Conservation (phyloP, 257 asterid genomes). For the Osmanthus fragrans region DNA sequence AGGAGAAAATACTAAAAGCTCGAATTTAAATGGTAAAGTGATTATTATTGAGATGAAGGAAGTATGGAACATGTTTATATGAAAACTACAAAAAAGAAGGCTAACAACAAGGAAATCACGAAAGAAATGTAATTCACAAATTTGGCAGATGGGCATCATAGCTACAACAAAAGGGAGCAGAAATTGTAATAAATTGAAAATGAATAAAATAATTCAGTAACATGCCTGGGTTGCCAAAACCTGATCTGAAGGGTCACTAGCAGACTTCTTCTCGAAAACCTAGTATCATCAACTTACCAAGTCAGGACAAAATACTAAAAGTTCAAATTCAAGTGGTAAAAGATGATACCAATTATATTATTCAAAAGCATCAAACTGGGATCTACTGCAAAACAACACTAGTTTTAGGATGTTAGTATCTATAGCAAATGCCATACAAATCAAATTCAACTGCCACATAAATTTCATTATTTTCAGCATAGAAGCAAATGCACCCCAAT, state of each 20-base stretch:
- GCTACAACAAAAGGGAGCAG: background rate
- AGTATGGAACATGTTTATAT: background rate
- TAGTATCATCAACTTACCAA: constrained; percentile 17
- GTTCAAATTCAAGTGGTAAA: constrained; percentile 11
- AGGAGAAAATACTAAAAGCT: background rate
- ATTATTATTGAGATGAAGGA: background rate
- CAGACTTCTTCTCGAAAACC: constrained; percentile 34
- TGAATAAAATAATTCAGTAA: background rate
- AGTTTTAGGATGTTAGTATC: background rate
- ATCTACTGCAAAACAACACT: background rate
- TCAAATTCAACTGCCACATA: background rate
- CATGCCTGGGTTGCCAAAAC: constrained; percentile 36
- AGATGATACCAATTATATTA: background rate
- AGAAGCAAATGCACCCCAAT: background rate
- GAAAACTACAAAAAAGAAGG: background rate
- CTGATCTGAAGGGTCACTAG: constrained; percentile 33
- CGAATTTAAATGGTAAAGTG: constrained; percentile 15
- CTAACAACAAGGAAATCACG: background rate
- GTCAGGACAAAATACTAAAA: constrained; percentile 4
- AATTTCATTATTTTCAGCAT: background rate
- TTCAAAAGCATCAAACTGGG: background rate
- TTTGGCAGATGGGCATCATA: background rate
- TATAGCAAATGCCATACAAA: background rate
- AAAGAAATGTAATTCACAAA: background rate
- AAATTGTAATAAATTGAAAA: background rate